These are phyloP conservation scores for Eurotiales sp. DNA, from an alignment of 2,329 filamentous ascomycete species.

Conservation along the genomic window DNA sequence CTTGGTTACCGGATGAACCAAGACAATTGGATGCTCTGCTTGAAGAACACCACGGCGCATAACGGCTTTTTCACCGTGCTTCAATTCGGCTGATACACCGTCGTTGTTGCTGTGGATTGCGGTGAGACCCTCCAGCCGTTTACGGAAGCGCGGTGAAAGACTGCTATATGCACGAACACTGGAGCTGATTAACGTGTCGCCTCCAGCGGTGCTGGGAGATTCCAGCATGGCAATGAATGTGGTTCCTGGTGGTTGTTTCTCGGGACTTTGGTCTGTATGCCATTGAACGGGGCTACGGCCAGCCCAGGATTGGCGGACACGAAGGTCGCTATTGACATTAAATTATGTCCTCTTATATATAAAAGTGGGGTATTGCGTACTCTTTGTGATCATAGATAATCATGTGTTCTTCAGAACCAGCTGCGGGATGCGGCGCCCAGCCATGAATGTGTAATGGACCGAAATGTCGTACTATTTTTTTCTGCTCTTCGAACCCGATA, in stretches of 20 bases:
- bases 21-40: neutral
- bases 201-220: neutral
- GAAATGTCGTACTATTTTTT: slow-evolving; percentile 1
- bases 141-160: neutral
- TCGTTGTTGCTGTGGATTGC: neutral
- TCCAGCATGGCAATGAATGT: slow-evolving; percentile 2
- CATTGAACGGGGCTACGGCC: slow-evolving; percentile 1
- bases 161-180: neutral
- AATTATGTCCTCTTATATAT: neutral
- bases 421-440: neutral
- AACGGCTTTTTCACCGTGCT: slow-evolving; percentile 1
- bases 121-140: neutral
- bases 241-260: slow-evolving; percentile 1
- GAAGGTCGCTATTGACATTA: slow-evolving; percentile 1
- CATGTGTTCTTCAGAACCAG: slow-evolving; percentile 1
- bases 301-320: slow-evolving; percentile 4
- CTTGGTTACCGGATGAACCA: neutral
- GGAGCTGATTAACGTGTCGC: neutral
- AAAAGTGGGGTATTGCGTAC: neutral
- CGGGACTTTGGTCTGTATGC: slow-evolving; percentile 3
- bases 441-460: slow-evolving; percentile 1
- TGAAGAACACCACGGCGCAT: neutral
- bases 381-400: slow-evolving; percentile 6
- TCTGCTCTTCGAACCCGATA: slow-evolving; percentile 1
- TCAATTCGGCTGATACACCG: neutral